Conservation (phyloP, 1,284 basidiomycete species). For the Fomitopsis schrenkii region DNA sequence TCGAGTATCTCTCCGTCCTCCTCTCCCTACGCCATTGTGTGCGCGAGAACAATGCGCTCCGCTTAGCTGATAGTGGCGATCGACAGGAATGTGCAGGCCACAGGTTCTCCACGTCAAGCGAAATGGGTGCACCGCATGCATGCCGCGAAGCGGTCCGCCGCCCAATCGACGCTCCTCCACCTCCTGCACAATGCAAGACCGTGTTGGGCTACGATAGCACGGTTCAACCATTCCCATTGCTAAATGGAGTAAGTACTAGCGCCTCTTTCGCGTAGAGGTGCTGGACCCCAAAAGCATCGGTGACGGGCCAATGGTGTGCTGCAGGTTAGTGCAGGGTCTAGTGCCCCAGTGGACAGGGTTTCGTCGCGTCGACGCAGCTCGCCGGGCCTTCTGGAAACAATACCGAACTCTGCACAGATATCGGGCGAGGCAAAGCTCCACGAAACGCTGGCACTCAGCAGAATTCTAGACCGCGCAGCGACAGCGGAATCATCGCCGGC, state of each 20-base stretch:
- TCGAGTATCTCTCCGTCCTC: background rate
- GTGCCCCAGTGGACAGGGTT: background rate
- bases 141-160: background rate
- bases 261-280: background rate
- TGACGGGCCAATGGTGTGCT: background rate
- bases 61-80: background rate
- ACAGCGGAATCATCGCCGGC: background rate
- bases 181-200: background rate
- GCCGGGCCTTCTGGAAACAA: background rate
- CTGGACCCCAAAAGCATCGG: background rate
- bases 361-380: background rate
- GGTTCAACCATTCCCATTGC: background rate
- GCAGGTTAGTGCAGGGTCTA: background rate
- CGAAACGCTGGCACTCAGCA: background rate
- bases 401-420: background rate
- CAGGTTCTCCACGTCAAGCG: background rate
- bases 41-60: constrained; percentile 2
- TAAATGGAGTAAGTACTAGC: constrained; percentile 5
- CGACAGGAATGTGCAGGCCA: background rate
- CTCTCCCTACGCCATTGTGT: background rate
- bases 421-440: background rate
- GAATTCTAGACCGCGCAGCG: background rate
- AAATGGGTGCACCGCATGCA: background rate
- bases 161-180: background rate
- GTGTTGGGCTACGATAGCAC: background rate